Evolutionary conservation across 176 grass and related monocot genomes (phyloP), one percentile per base, ranked within the genome.

Genomic region (Musa beccarii): DNA sequence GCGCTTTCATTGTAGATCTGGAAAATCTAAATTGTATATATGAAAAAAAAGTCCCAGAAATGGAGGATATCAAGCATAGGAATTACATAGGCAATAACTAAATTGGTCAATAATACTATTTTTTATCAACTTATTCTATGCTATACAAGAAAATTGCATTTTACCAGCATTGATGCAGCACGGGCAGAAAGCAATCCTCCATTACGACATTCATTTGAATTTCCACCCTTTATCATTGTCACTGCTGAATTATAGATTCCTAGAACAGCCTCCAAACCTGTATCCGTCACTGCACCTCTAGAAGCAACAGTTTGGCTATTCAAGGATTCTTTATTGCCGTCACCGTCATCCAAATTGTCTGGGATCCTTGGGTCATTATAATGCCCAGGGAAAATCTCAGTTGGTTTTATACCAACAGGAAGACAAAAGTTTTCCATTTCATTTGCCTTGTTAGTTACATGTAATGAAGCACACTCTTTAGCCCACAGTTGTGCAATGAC

Each of bases 91-190:
- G 68, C 17, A 51, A 51, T 51, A 66, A 28, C 10, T 26, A 14
- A 66, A 66, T 26, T 66, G 23, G 7, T 66, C 8, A 10, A 11
- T 49, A 5, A 12, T 14, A n/a, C 21, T 17, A 19, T 59, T 56
- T 11, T 28, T 54, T 73, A 28, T 56, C 75, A 52, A 19, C 19
- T 53, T 12, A 52, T 52, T 77, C 34, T 10, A 66, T 49, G 21
- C n/a, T 61, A 16, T 13, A 12, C 12, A 79, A 54, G 71, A 78
- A 22, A 80, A 66, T 52, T 51, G 23, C 12, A 5, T 83, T 69
- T 84, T 91, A 98, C 95, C 2, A 98, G 86, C 95, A 98, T 98
- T 52, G 81, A 81, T 70, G 95, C 85, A 82, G 95, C 90, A 71
- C 88, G 78, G 51, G 68, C 75, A 63, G 95, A 86, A 80, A 84